These are phyloP conservation scores for Abrus pulchellus DNA, from an alignment of 306 rosid genomes.

Conservation along the genomic window DNA sequence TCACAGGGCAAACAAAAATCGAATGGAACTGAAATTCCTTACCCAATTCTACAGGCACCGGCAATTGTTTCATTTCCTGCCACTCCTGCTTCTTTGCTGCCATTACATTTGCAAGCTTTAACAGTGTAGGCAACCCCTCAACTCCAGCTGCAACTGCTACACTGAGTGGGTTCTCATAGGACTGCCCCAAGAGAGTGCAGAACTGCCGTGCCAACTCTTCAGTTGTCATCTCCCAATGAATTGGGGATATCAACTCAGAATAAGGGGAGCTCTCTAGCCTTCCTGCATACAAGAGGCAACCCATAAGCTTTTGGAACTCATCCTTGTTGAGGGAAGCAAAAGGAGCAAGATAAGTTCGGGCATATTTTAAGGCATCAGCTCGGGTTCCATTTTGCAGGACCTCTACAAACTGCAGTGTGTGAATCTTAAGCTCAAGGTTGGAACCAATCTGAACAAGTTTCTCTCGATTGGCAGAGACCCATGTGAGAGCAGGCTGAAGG, in stretches of 20 bases:
- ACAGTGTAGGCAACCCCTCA: constrained; percentile 82
- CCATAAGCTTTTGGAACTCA: constrained; percentile 89
- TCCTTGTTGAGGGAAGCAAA: constrained; percentile 71
- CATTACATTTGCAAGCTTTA: constrained; percentile 87
- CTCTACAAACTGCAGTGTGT: constrained; percentile 77
- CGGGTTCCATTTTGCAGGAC: constrained; percentile 65
- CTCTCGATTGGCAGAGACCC: constrained; percentile 69
- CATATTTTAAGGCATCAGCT: constrained; percentile 72
- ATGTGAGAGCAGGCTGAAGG: constrained; percentile 83
- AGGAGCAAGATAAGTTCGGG: constrained; percentile 72
- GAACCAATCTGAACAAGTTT: constrained; percentile 68
- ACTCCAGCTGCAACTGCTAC: constrained; percentile 82
- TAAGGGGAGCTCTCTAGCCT: constrained; percentile 78
- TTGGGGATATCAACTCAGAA: constrained; percentile 66
- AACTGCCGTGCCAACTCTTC: constrained; percentile 77
- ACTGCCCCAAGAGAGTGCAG: constrained; percentile 75
- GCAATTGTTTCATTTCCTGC: constrained; percentile 83
- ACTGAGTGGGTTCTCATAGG: constrained; percentile 69
- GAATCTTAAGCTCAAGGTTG: constrained; percentile 75
- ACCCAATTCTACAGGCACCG: constrained; percentile 84
- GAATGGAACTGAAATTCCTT: constrained; percentile 92
- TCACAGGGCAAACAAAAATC: constrained; percentile 88
- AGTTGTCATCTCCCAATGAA: constrained; percentile 72
- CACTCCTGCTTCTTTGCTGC: constrained; percentile 89
- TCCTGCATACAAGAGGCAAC: constrained; percentile 75